Evolutionary conservation across 805 yeast genomes (phyloP).

Genomic region (Zygotorulaspora danielsina): DNA sequence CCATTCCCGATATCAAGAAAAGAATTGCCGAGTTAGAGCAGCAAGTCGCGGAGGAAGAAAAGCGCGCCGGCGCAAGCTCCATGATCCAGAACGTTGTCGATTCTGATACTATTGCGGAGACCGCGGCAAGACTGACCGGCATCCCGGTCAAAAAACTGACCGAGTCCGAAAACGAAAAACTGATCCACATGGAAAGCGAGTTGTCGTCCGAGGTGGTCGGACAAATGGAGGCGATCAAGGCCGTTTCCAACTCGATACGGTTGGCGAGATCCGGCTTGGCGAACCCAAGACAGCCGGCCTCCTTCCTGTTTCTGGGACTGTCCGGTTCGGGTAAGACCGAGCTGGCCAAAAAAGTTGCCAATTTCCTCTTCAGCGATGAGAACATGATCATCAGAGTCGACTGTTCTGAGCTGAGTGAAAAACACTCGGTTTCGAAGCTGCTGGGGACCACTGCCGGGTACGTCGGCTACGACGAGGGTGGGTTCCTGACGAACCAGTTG

Average conservation of each 20-base stretch:
- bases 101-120: slow-evolving; percentile 88
- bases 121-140: slow-evolving; percentile 94
- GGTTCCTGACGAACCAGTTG: slow-evolving; percentile 87
- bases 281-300: slow-evolving; percentile 94
- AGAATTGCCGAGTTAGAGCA: slow-evolving; percentile 72
- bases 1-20: slow-evolving; percentile 85
- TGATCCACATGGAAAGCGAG: slow-evolving; percentile 90
- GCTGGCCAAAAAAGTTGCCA: slow-evolving; percentile 93
- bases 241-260: slow-evolving; percentile 93
- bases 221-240: slow-evolving; percentile 91
- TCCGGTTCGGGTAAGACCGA: slow-evolving; percentile 99
- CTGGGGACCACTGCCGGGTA: slow-evolving; percentile 98
- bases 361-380: slow-evolving; percentile 92
- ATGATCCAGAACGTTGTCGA: slow-evolving; percentile 89
- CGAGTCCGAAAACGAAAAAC: slow-evolving; percentile 90
- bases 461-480: slow-evolving; percentile 97
- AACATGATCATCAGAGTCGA: slow-evolving; percentile 96
- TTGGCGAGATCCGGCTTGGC: slow-evolving; percentile 90
- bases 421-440: slow-evolving; percentile 90
- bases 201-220: slow-evolving; percentile 85
- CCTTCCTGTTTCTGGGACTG: slow-evolving; percentile 89
- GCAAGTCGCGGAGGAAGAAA: slow-evolving; percentile 72
- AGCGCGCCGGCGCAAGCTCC: slow-evolving; percentile 52
- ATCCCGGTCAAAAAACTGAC: slow-evolving; percentile 93
- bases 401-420: slow-evolving; percentile 93